Evolutionary conservation across 2,329 filamentous ascomycete species (phyloP).

Genomic region (Didymella pomorum): DNA sequence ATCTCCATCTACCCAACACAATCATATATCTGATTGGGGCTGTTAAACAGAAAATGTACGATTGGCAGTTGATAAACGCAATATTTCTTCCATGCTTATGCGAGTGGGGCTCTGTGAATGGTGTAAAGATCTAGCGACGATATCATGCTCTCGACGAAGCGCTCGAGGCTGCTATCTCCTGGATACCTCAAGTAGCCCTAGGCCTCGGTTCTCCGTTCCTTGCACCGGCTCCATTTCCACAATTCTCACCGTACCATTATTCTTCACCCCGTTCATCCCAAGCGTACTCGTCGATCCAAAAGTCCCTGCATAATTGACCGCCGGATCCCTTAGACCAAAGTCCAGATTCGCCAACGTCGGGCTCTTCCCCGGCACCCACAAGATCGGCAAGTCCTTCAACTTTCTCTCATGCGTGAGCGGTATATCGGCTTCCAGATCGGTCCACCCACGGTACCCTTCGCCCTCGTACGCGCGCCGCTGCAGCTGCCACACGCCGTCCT

Average conservation of each 20-base stretch:
- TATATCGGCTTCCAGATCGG: constrained; percentile 27
- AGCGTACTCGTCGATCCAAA: constrained; percentile 1
- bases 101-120: not conserved
- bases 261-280: not conserved
- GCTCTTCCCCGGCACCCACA: constrained; percentile 17
- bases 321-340: constrained; percentile 5
- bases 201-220: not conserved
- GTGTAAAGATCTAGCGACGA: not conserved
- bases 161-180: too few species aligned
- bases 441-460: constrained; percentile 24
- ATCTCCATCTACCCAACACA: not conserved
- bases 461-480: constrained; percentile 38
- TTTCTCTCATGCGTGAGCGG: constrained; percentile 21
- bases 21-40: not conserved
- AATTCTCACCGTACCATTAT: not conserved
- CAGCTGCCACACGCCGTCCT: constrained; percentile 38
- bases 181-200: not conserved
- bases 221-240: not conserved
- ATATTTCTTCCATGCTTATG: not conserved
- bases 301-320: constrained; percentile 3
- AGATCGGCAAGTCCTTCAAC: constrained; percentile 18
- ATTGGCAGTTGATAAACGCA: constrained; percentile 6
- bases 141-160: too few species aligned
- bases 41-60: constrained; percentile 16
- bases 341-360: constrained; percentile 1